Evolutionary conservation across 805 yeast genomes (phyloP).

Genomic region (Cyberlindnera sargentensis): DNA sequence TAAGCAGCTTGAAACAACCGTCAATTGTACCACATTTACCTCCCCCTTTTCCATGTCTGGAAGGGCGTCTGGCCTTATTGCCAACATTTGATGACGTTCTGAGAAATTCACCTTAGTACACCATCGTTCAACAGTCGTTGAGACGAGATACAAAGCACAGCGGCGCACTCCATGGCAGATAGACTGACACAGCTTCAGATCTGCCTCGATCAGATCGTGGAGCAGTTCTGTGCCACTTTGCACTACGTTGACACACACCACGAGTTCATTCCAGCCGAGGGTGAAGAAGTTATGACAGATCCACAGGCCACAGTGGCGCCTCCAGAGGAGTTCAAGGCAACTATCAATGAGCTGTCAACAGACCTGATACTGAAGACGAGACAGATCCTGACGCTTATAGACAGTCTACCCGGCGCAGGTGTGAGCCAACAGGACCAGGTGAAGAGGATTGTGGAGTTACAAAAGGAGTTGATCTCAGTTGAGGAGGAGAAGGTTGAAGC

Average conservation of each 20-base stretch:
- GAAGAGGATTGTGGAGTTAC: constrained; percentile 51
- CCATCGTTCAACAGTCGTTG: too few species aligned
- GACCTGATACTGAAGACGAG: constrained; percentile 82
- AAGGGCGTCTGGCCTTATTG: too few species aligned
- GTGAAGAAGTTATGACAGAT: constrained; percentile 56
- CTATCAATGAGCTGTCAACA: constrained; percentile 68
- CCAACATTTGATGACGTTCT: too few species aligned
- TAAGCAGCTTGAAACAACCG: too few species aligned
- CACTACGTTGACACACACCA: constrained; percentile 76
- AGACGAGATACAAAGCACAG: background rate
- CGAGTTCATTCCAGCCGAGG: constrained; percentile 41
- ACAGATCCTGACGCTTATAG: constrained; percentile 80
- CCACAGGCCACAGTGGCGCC: constrained; percentile 51
- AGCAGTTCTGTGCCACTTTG: constrained; percentile 72
- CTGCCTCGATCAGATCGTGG: constrained; percentile 73
- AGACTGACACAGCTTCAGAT: constrained; percentile 84
- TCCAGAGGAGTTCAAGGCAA: constrained; percentile 33
- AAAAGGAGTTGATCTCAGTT: constrained; percentile 50
- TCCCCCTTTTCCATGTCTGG: too few species aligned
- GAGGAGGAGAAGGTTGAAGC: constrained; percentile 54
- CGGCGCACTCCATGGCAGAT: constrained; percentile 51
- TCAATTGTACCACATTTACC: too few species aligned
- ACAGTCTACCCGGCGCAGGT: constrained; percentile 89
- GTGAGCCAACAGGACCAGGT: constrained; percentile 73
- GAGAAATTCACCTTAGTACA: too few species aligned